A percentile compares a stretch with the other conserved stretches of the same genome.
Evolutionary conservation across 2,329 filamentous ascomycete species (phyloP).

Genomic region (Fusarium brevicatenulatum): DNA sequence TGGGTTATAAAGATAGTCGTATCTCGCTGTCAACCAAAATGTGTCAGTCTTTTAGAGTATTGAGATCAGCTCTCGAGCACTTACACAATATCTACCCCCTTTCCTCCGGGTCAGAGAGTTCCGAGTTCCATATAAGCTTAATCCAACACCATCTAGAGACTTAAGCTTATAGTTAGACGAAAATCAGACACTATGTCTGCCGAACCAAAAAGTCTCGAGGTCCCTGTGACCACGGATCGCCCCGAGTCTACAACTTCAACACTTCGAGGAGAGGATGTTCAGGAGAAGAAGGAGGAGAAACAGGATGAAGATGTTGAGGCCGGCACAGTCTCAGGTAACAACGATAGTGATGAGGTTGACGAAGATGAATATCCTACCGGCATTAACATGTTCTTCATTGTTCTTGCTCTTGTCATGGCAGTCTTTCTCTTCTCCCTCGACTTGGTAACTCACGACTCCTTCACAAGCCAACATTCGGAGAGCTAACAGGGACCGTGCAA

Average conservation of each 20-base stretch:
- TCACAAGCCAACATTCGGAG: not conserved
- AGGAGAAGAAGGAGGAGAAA: conserved; percentile 44
- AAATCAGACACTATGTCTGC: conserved; percentile 21
- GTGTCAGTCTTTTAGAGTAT: conserved; percentile 13
- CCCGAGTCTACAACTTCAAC: conserved; percentile 46
- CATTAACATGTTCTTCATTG: conserved; percentile 54
- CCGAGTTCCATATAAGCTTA: conserved; percentile 24
- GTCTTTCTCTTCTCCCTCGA: conserved; percentile 63
- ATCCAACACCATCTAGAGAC: not conserved
- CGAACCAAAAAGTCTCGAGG: conserved; percentile 32
- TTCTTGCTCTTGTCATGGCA: conserved; percentile 58
- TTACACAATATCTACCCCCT: conserved; percentile 3
- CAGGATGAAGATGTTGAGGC: conserved; percentile 38
- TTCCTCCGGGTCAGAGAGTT: not conserved
- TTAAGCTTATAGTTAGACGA: not conserved
- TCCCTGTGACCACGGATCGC: conserved; percentile 37
- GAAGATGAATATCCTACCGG: conserved; percentile 54
- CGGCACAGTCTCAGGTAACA: conserved; percentile 30
- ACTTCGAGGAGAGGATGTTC: conserved; percentile 43
- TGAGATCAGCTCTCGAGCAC: conserved; percentile 12
- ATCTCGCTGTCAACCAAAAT: conserved; percentile 13
- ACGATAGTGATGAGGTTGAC: conserved; percentile 32
- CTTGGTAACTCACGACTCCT: conserved; percentile 48
- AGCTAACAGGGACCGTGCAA: conserved; percentile 6
- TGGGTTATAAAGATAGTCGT: conserved; percentile 36